Evolutionary conservation across 306 rosid species (phyloP).

Genomic region (Cucurbita maxima): DNA sequence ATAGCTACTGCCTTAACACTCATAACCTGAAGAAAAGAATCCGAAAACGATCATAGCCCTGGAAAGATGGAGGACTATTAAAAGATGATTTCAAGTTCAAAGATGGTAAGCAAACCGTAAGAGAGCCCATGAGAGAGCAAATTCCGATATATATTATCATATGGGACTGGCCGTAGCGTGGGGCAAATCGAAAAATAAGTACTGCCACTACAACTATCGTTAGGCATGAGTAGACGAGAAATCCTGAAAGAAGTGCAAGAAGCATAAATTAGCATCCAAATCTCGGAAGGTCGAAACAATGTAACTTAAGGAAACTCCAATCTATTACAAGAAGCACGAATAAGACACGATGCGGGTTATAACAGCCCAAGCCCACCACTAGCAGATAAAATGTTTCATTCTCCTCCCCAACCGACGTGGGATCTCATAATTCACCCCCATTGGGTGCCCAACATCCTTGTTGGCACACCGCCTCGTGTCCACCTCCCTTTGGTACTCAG

Average conservation of each 20-base stretch:
- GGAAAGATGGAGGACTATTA: background rate
- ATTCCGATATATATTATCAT: conserved; percentile 62
- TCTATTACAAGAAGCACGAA: too few species aligned
- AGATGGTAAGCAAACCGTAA: conserved; percentile 36
- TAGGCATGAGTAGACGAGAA: conserved; percentile 33
- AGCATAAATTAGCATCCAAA: background rate
- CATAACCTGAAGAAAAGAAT: conserved; percentile 45
- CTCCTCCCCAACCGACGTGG: too few species aligned
- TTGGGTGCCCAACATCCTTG: too few species aligned
- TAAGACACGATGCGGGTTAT: too few species aligned
- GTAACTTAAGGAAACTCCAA: background rate
- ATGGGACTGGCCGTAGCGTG: conserved; percentile 38
- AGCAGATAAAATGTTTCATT: too few species aligned
- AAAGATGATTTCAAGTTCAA: background rate
- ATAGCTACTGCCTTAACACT: conserved; percentile 78
- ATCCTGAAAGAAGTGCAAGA: conserved; percentile 29
- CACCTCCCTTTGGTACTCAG: too few species aligned
- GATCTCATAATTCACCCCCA: too few species aligned
- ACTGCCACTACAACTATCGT: conserved; percentile 26
- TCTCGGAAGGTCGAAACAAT: background rate
- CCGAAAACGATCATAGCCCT: background rate
- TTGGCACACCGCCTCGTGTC: too few species aligned
- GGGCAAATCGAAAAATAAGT: conserved; percentile 42
- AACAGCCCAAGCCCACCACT: too few species aligned
- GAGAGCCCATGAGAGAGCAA: conserved; percentile 78